These are phyloP conservation scores for Casaregolazyma lundiana DNA, from an alignment of 1,139 yeast genomes.

Conservation along the genomic window DNA sequence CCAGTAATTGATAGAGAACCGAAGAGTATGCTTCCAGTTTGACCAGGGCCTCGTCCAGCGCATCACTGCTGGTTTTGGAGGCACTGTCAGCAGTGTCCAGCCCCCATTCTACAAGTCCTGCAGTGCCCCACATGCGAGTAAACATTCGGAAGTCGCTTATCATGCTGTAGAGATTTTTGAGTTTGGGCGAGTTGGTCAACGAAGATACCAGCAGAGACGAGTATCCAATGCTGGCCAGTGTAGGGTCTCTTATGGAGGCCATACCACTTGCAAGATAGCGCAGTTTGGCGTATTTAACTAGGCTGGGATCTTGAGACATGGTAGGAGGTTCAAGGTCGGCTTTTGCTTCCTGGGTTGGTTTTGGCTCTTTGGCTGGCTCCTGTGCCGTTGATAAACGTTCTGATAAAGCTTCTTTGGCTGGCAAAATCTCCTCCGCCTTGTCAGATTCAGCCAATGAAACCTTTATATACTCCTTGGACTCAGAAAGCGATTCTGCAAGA, in stretches of 20 bases:
- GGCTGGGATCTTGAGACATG: too few relatives aligned
- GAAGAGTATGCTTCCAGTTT: slow-evolving; percentile 34
- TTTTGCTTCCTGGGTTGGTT: too few relatives aligned
- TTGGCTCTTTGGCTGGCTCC: too few relatives aligned
- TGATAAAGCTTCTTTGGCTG: too few relatives aligned
- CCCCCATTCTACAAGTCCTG: slow-evolving; percentile 37
- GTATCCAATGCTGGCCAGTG: slow-evolving; percentile 28
- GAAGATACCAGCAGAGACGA: slow-evolving; percentile 27
- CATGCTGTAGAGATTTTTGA: slow-evolving; percentile 26
- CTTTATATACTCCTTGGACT: too few relatives aligned
- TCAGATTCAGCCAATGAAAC: too few relatives aligned
- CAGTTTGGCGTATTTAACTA: slow-evolving; percentile 4
- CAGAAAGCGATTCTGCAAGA: too few relatives aligned
- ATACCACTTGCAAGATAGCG: slow-evolving; percentile 8
- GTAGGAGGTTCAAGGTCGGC: too few relatives aligned
- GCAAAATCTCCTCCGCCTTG: too few relatives aligned
- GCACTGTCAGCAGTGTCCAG: slow-evolving; percentile 25
- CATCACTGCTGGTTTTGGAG: slow-evolving; percentile 19
- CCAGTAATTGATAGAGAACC: slow-evolving; percentile 37
- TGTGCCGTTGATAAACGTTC: too few relatives aligned
- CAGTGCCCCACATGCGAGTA: slow-evolving; percentile 36
- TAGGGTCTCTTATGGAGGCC: slow-evolving; percentile 20
- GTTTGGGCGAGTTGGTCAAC: slow-evolving; percentile 18
- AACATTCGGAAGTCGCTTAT: slow-evolving; percentile 39
- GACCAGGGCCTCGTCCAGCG: slow-evolving; percentile 11